phyloP scores from a whole-genome alignment of 495 filamentous ascomycete genomes.

The Aspergillus baeticus region DNA sequence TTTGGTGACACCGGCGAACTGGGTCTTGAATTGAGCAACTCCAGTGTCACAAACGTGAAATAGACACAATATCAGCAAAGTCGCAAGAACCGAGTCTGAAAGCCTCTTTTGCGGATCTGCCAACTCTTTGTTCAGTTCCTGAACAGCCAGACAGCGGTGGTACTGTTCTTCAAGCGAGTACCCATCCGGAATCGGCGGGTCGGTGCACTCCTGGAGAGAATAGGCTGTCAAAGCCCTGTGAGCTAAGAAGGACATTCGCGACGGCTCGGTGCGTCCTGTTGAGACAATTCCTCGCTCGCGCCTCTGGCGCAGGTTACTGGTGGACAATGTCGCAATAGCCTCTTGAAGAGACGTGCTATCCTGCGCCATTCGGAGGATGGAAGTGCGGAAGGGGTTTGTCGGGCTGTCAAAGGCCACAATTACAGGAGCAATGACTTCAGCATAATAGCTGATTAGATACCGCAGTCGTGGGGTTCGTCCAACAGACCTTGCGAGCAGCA shows the following conservation, averaged over 20 bases:
- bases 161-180: slow-evolving; percentile 70
- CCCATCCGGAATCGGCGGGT: slow-evolving; percentile 32
- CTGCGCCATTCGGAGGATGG: slow-evolving; percentile 76
- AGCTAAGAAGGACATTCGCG: slow-evolving; percentile 51
- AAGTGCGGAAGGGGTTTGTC: slow-evolving; percentile 78
- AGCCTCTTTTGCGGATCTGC: slow-evolving; percentile 69
- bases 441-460: slow-evolving; percentile 63
- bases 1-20: slow-evolving; percentile 93
- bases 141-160: slow-evolving; percentile 79
- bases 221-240: slow-evolving; percentile 46
- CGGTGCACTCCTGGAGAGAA: slow-evolving; percentile 36
- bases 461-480: slow-evolving; percentile 56
- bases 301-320: slow-evolving; percentile 71
- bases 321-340: slow-evolving; percentile 85
- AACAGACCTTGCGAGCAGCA: slow-evolving; percentile 46
- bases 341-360: slow-evolving; percentile 82
- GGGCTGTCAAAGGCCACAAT: slow-evolving; percentile 89
- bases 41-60: slow-evolving; percentile 94
- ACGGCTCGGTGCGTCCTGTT: slow-evolving; percentile 42
- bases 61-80: slow-evolving; percentile 82
- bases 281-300: slow-evolving; percentile 41
- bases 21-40: slow-evolving; percentile 86
- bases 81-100: slow-evolving; percentile 86
- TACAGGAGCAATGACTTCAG: slow-evolving; percentile 85
- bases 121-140: slow-evolving; percentile 77